Evolutionary conservation across 148 eudicot species (phyloP), one percentile per base, ranked within the genome.

Genomic region (Euryodendron excelsum): DNA sequence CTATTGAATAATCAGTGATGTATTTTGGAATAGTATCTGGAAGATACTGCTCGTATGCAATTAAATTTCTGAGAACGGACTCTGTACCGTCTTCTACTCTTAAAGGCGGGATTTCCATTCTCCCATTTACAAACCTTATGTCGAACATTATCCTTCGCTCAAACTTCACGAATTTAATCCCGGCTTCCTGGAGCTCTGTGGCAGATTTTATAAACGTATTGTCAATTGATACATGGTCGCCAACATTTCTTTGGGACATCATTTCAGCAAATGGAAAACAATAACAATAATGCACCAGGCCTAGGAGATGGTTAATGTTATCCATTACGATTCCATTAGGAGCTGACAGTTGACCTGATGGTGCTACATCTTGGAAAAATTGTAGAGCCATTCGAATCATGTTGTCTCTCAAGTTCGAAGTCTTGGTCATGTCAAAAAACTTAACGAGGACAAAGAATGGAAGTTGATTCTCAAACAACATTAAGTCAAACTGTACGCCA

Each of bases 161-260:
- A n/a, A n/a, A n/a, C n/a, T n/a, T n/a, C n/a, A n/a, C n/a, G 69
- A 75, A 61, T 36, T 75, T 75, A 17, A 61, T 75, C 5, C 78
- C 78, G 56, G 28, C 30, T 56, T 21, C 41, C 21, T 55, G 21
- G 23, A 70, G 33, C 44, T 45, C 52, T 8, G 53, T 70, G 9
- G 44, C 56, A 45, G 56, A 44, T 45, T 70, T 6, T n/a, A 70
- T 70, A 1, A 45, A 27, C 23, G 44, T 9, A 21, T n/a, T n/a
- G n/a, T n/a, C n/a, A n/a, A n/a, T n/a, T n/a, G n/a, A n/a, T n/a
- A n/a, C n/a, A n/a, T 20, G 13, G 3, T 9, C 31, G 21, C 3
- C 28, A 25, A 0, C 20, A 1, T 56, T 17, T 21, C 25, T 55
- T 28, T 36, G 21, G 17, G 45, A 15, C 8, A n/a, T n/a, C 17